Evolutionary conservation across 1,139 yeast species (phyloP), one percentile per base, ranked within the genome.

Genomic region (Lodderomyces metapsilosis): DNA sequence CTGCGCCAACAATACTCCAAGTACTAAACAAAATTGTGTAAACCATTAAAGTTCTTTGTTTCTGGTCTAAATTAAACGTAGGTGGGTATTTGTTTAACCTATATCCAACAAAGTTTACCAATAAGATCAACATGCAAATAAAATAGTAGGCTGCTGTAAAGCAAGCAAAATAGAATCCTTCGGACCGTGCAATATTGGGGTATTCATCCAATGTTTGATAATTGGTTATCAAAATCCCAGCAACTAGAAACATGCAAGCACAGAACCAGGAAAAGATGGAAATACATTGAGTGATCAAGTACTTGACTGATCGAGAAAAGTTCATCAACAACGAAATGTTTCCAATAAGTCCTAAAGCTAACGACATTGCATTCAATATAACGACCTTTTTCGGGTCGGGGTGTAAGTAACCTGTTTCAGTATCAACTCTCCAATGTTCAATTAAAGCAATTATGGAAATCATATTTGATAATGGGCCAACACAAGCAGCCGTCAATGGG

Each of bases 111-210:
- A 78, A 80, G 61, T 88, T 88, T 27, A 80, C 46, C 2, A 72
- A 47, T 39, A 87, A 65, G 17, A 82, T 57, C 0, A 69, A 21
- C 5, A 81, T 72, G 49, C 89, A 83, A 3, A 62, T 36, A 44
- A 78, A 73, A 58, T 88, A 88, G 24, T 85, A 59, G 2, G 71
- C 65, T 3, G 80, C 71, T 0, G 95, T 84, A 47, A 83, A 66
- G 1, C 77, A 76, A 0, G 88, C 95, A 58, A 74, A 84, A 88
- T 89, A 88, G 54, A 76, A 88, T 1, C 94, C 95, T 50, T 79
- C 83, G 0, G 88, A 72, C 3, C 69, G 58, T 1, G 22, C 23
- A 44, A 58, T 63, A 10, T 43, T 25, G 3, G 54, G 41, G 9
- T 7, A 22, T 6, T 25, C 32, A 36, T 46, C 34, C 34, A 45